These are phyloP conservation scores for Rhizophora apiculata DNA, from an alignment of 345 rosid species.

Conservation along the genomic window DNA sequence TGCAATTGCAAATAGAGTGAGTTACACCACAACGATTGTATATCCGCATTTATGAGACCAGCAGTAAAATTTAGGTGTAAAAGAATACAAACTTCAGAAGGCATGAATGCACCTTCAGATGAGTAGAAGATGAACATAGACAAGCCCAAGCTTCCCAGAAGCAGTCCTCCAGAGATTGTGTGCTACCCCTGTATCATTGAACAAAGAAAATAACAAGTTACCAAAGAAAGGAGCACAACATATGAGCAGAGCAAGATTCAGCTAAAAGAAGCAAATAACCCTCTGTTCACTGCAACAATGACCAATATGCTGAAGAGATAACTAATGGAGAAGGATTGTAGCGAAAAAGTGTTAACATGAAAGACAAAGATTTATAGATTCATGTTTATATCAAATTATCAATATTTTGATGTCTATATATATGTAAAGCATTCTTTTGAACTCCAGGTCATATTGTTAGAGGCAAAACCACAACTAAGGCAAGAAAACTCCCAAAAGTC, in stretches of 20 bases:
- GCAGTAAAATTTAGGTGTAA: constrained; percentile 4
- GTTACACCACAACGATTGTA: background rate
- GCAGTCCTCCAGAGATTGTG: constrained; percentile 78
- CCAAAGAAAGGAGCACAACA: constrained; percentile 10
- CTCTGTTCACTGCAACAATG: background rate
- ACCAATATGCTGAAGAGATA: background rate
- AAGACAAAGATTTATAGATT: background rate
- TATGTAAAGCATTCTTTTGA: background rate
- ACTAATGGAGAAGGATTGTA: background rate
- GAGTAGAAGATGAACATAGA: constrained; percentile 85
- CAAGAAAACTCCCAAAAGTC: too few relatives aligned
- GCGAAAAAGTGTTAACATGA: background rate
- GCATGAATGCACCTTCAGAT: constrained; percentile 53
- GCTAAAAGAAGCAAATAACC: background rate
- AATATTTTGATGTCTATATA: background rate
- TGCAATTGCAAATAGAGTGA: constrained; percentile 43
- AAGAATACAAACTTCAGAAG: constrained; percentile 14
- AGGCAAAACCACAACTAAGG: too few relatives aligned
- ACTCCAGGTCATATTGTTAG: too few relatives aligned
- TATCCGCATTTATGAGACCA: constrained; percentile 11
- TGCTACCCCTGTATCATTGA: constrained; percentile 47
- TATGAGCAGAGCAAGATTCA: background rate
- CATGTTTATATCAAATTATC: background rate
- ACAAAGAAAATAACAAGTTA: constrained; percentile 9
- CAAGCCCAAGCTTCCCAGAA: constrained; percentile 99